These are phyloP conservation scores for Azolla pinnata DNA, from an alignment of 75 land plant species.

Conservation along the genomic window DNA sequence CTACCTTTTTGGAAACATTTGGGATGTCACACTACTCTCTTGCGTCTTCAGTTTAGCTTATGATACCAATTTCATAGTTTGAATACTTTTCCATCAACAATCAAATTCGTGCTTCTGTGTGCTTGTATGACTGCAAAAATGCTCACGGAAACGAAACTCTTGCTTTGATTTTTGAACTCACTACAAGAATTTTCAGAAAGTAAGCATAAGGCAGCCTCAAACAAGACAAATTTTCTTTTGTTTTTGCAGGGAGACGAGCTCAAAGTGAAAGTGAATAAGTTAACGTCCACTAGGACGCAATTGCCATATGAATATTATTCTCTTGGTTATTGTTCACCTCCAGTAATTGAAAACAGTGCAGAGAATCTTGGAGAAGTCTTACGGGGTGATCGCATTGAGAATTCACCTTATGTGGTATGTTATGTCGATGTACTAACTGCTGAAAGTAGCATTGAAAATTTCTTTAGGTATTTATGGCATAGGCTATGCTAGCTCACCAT, in stretches of 20 bases:
- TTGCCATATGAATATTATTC: slow-evolving; percentile 32
- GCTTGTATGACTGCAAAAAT: too few species aligned
- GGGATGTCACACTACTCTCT: too few species aligned
- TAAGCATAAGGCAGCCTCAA: background rate
- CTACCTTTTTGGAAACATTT: too few species aligned
- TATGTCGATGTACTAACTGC: background rate
- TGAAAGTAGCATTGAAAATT: background rate
- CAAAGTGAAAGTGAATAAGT: slow-evolving; percentile 28
- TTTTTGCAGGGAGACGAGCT: slow-evolving; percentile 16
- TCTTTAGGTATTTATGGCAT: background rate
- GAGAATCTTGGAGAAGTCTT: slow-evolving; percentile 32
- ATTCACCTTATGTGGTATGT: slow-evolving; percentile 23
- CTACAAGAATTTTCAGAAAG: too few species aligned
- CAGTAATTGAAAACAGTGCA: slow-evolving; percentile 14
- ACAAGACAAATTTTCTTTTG: background rate
- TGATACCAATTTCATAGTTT: too few species aligned
- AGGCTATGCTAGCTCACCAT: too few species aligned
- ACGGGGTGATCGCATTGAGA: slow-evolving; percentile 30
- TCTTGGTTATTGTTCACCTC: slow-evolving; percentile 23
- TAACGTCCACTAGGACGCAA: slow-evolving; percentile 25
- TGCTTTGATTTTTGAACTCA: too few species aligned
- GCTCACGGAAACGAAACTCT: too few species aligned
- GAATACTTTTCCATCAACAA: too few species aligned
- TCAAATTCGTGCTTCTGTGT: too few species aligned
- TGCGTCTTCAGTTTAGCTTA: too few species aligned